Percentiles rank a stretch among this genome's conserved stretches.
These are phyloP conservation scores for Pterocarpus santalinus DNA, from an alignment of 306 rosid species.

Conservation along the genomic window DNA sequence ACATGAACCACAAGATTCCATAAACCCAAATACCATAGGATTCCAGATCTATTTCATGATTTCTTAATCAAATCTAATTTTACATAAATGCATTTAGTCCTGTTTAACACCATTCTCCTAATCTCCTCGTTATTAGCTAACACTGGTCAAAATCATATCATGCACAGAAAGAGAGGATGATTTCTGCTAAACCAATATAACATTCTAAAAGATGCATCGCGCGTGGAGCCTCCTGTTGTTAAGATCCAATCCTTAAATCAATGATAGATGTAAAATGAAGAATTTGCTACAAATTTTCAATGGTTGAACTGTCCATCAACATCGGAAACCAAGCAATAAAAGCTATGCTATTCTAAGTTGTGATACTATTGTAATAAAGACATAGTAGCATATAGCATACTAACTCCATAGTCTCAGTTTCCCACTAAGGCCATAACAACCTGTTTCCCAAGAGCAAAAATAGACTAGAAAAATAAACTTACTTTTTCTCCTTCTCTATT, in stretches of 20 bases:
- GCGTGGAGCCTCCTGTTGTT: neutral
- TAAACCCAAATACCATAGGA: neutral
- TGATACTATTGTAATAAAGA: neutral
- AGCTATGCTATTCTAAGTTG: neutral
- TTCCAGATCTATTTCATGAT: neutral
- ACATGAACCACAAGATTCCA: neutral
- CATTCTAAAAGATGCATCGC: slow-evolving; percentile 1
- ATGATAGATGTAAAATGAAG: neutral
- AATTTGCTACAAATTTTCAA: neutral
- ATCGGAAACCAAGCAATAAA: neutral
- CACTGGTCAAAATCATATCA: neutral
- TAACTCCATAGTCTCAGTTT: neutral
- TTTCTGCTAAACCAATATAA: neutral
- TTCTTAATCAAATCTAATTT: neutral
- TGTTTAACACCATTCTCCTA: neutral
- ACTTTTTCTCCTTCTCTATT: slow-evolving; percentile 87
- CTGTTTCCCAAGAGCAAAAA: slow-evolving; percentile 9
- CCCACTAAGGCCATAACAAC: neutral
- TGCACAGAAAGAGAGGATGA: slow-evolving; percentile 9
- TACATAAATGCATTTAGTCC: neutral
- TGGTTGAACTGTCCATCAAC: slow-evolving; percentile 4
- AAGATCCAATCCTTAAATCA: slow-evolving; percentile 21
- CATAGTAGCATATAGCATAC: neutral
- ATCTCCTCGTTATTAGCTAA: neutral
- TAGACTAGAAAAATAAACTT: slow-evolving; percentile 18